Conservation (phyloP, 2,329 filamentous ascomycete species). For the Ophiobolus disseminans region DNA sequence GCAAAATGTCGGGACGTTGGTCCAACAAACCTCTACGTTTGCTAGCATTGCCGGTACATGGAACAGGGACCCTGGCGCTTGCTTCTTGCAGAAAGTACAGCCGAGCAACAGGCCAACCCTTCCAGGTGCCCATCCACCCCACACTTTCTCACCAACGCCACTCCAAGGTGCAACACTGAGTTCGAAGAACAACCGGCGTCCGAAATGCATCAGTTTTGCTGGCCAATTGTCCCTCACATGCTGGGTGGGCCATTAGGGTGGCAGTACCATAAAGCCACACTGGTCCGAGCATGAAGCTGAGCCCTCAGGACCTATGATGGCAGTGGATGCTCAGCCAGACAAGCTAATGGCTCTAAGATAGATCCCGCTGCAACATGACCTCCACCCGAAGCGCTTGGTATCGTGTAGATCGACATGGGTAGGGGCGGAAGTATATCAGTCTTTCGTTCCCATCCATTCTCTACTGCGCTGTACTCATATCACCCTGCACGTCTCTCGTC, state of each 20-base stretch:
- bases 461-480: conserved; percentile 6
- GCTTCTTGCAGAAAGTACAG: conserved; percentile 35
- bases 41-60: too few species aligned
- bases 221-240: too few species aligned
- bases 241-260: too few species aligned
- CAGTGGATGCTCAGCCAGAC: conserved; percentile 12
- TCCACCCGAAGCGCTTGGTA: conserved; percentile 29
- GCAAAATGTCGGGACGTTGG: too few species aligned
- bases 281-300: background rate
- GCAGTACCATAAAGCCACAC: too few species aligned
- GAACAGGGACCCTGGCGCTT: conserved; percentile 14
- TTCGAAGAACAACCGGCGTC: too few species aligned
- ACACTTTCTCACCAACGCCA: conserved; percentile 34
- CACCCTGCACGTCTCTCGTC: conserved; percentile 16
- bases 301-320: conserved; percentile 3
- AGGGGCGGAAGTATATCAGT: conserved; percentile 45
- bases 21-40: too few species aligned
- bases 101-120: conserved; percentile 31
- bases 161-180: conserved; percentile 7
- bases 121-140: conserved; percentile 34
- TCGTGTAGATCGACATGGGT: conserved; percentile 27
- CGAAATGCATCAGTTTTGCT: too few species aligned
- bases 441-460: conserved; percentile 24
- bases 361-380: conserved; percentile 35
- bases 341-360: conserved; percentile 29